Base-by-base conservation (phyloP, 1,139 yeast species). In the Protomyces lactucae-debilis region DNA sequence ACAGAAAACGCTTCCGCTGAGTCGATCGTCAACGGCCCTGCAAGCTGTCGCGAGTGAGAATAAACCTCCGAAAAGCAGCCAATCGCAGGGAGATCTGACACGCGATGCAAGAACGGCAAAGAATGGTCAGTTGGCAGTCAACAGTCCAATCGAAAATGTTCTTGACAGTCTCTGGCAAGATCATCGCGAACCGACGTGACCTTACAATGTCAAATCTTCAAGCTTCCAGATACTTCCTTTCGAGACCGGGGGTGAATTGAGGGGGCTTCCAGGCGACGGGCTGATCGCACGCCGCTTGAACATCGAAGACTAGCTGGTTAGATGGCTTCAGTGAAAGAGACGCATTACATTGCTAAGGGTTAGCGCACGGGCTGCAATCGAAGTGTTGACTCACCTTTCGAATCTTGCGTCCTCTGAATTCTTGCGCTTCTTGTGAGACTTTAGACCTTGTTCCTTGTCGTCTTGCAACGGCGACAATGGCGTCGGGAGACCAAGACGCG, bases 261-360 rank as follows among this genome's bases (percentile, higher is more conserved):
- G 32, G 2, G 63, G 63, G 25, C 63, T 59, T 36, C 57, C 52
- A 5, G 63, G 63, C 21, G 63, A 59, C 5, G 63, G 63, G 2
- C 57, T 52, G 43, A 59, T 59, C 8, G 63, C 63, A 6, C 63
- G 52, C 32, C 63, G 39, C 53, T 59, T 59, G 35, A 43, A 43
- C 12, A 12, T 16, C 21, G 6, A 16, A 18, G 16, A 43, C 48
- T 43, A 9, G 48, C 12, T 16, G 25, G 48, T 43, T 43, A 43
- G 48, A 28, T 28, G 32, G 32, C 32, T 28, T 28, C 8, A 28
- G 32, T 3, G 32, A 6, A 28, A 28, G 32, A 16, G 21, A 43
- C 5, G 2, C 10, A 21, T 16, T 21, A 43, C 48, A n/a, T 21
- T 43, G 23, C 23, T n/a, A 14, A 14, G 12, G 48, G 12, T 43